Evolutionary conservation across 2,329 filamentous ascomycete genomes (phyloP).

Genomic region (Dothidotthia symphoricarpi): DNA sequence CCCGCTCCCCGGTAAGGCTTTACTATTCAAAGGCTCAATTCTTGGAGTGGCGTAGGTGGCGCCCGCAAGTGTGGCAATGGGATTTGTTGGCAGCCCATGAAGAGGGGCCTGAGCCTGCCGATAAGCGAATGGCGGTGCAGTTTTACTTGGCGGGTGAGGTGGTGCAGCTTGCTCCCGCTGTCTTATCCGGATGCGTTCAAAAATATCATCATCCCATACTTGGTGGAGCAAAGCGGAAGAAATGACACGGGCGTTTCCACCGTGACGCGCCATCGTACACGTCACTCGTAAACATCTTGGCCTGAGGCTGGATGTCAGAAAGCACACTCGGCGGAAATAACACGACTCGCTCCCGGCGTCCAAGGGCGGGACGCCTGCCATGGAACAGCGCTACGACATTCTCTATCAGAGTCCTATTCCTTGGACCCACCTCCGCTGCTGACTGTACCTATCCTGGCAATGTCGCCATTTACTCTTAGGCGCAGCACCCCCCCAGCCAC

Average conservation of each 20-base stretch:
- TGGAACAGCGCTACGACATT: slow-evolving; percentile 31
- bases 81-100: slow-evolving; percentile 22
- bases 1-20: slow-evolving; percentile 16
- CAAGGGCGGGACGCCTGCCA: slow-evolving; percentile 32
- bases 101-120: slow-evolving; percentile 32
- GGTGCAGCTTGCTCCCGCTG: slow-evolving; percentile 21
- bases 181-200: slow-evolving; percentile 5
- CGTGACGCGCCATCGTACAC: neutral
- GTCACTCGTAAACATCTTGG: slow-evolving; percentile 4
- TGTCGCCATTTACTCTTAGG: slow-evolving; percentile 33
- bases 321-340: slow-evolving; percentile 32
- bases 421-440: slow-evolving; percentile 32
- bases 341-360: slow-evolving; percentile 23
- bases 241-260: neutral
- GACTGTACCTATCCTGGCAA: slow-evolving; percentile 24
- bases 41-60: slow-evolving; percentile 37
- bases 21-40: slow-evolving; percentile 22
- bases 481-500: slow-evolving; percentile 33
- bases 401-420: slow-evolving; percentile 31
- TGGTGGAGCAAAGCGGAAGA: neutral
- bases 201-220: neutral
- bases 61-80: slow-evolving; percentile 6
- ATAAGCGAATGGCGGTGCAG: slow-evolving; percentile 33
- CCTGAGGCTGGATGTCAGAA: slow-evolving; percentile 14
- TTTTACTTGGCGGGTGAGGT: slow-evolving; percentile 29